Evolutionary conservation across 1,284 basidiomycete species (phyloP), one percentile per base, ranked within the genome.

Genomic region (Trametes versicolor): DNA sequence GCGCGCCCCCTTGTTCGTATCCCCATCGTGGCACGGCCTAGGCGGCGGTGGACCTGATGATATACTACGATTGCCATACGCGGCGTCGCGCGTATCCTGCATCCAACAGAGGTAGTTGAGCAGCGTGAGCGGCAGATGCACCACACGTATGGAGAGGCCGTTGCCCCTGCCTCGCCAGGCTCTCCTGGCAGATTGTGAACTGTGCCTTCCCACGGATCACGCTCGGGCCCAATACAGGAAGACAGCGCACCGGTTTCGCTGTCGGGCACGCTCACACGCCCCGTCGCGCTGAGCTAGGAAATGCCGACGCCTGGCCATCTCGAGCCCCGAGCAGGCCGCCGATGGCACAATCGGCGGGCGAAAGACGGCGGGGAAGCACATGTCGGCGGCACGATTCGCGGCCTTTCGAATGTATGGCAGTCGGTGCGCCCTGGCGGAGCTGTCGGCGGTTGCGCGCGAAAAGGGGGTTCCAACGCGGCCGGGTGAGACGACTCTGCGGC

Each of bases 41-140:
- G 59, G 55, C 59, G 43, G 56, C 32, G 47, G 43, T 5, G 55
- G 54, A 7, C 59, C 64, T 62, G 62, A 64, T 65, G 52, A 45
- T 63, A 59, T 50, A 51, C 54, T 52, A 39, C 43, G 45, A 52
- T 39, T 34, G 41, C 62, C 50, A 63, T 62, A 41, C 54, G 17
- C 50, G 56, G 51, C 37, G 39, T 34, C 54, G 39, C 59, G 50
- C 60, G 53, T 34, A 48, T 34, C 47, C 39, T 29, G 10, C 23
- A n/a, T 41, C 7, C 50, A 15, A 50, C 48, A 45, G 50, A 56
- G 54, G 47, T 34, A 55, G 29, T 32, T 19, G 43, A 32, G 45
- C 45, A 37, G 45, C 48, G n/a, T 36, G 54, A 51, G 48, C 58
- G 43, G 29, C 27, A 19, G 19, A 47, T 25, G 25, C 15, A 32